Evolutionary conservation across 257 asterid genomes (phyloP), one percentile per base, ranked within the genome.

Genomic region (Haberlea rhodopensis): DNA sequence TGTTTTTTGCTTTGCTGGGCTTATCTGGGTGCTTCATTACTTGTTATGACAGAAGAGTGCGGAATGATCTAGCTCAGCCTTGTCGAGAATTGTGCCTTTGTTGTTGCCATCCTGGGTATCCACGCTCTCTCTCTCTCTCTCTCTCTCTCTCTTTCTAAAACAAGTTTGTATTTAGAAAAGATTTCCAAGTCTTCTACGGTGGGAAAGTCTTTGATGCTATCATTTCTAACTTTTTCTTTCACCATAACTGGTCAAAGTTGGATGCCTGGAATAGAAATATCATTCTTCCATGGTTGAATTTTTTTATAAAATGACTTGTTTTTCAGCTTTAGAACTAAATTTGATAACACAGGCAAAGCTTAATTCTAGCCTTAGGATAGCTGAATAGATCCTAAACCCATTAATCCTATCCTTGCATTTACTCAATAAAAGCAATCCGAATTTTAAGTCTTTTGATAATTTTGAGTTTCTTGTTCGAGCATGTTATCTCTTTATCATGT

Each of bases 61-160:
- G 97, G 63, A 92, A 78, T 53, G 97, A 92, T 81, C 80, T 92
- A 57, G 96, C 99, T 71, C 99, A 92, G 80, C 99, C 99, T 58
- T 92, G 99, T 72, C 80, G 99, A 62, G 97, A 92, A 72, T 70
- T 92, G 79, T 92, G 99, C 60, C 84, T 89, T 71, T 89, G 96
- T 75, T 92, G 99, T 79, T 92, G 97, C 76, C 99, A 89, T 60
- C 96, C 99, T 40, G 96, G 97, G 99, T 92, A 85, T 57, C 53
- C 4, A 55, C 45, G 60, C 61, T 68, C 23, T 40, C 6, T 21
- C 28, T 34, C 31, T 52, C 22, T 8, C 68, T 29, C 46, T 11
- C n/a, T 29, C 10, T 29, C 37, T 37, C 2, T 11, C 25, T 49
- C 26, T 57, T 18, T 18, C 69, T 52, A 45, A 23, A 24, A 22